A percentile compares a stretch with the other conserved stretches of the same genome.
These are phyloP conservation scores for Ceratobasidium sp. DNA, from an alignment of 1,284 basidiomycete species.

Conservation along the genomic window DNA sequence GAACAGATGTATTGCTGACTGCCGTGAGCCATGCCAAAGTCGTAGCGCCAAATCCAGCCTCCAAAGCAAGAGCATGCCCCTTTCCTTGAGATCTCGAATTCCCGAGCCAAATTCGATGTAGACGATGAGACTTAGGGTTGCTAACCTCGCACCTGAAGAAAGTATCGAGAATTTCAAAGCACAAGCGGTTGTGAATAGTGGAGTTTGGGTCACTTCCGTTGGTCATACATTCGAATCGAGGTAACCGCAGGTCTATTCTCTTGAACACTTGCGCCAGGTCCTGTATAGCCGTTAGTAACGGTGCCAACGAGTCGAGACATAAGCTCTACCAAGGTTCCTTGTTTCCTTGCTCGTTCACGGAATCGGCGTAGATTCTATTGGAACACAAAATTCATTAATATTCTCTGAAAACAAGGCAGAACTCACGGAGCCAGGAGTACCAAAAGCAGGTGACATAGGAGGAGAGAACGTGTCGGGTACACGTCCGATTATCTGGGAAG, in stretches of 20 bases:
- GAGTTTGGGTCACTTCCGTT: constrained; percentile 20
- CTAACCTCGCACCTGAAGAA: constrained; percentile 59
- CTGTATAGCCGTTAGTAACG: constrained; percentile 33
- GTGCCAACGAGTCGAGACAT: background rate
- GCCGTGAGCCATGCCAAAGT: constrained; percentile 55
- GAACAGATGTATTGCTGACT: constrained; percentile 72
- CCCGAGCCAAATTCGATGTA: constrained; percentile 67
- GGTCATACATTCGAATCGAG: constrained; percentile 49
- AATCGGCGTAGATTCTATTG: constrained; percentile 34
- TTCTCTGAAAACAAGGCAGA: no score
- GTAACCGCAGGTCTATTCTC: constrained; percentile 53
- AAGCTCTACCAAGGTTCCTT: constrained; percentile 30
- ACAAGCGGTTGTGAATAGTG: constrained; percentile 40
- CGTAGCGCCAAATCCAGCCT: constrained; percentile 43
- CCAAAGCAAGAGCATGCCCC: constrained; percentile 13
- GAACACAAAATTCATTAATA: background rate
- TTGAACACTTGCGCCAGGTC: constrained; percentile 52
- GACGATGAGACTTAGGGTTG: constrained; percentile 60
- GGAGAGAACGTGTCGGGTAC: constrained; percentile 33
- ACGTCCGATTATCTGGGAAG: background rate
- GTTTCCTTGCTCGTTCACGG: constrained; percentile 34
- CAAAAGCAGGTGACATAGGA: constrained; percentile 22
- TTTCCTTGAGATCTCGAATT: constrained; percentile 22
- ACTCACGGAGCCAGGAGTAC: constrained; percentile 10
- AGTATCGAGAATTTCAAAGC: constrained; percentile 47